phyloP scores from a whole-genome alignment of 805 yeast species.

The Zygoascus biomembranicola region DNA sequence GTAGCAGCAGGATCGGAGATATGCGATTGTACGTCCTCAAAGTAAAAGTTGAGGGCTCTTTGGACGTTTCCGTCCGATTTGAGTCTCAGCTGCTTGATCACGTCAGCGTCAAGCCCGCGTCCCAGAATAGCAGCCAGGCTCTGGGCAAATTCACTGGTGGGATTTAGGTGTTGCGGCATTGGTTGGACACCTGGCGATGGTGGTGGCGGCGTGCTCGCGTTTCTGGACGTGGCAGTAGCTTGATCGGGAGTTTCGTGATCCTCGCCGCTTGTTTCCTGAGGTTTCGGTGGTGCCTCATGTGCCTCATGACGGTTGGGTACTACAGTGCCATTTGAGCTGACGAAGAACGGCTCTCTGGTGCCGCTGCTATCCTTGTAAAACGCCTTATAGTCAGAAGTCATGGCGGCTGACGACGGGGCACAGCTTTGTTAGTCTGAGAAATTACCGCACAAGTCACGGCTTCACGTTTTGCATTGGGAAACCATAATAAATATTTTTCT shows the following conservation, averaged over 20 bases:
- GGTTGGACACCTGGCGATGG: too few relatives aligned
- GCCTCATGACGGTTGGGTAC: not conserved
- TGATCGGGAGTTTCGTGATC: too few relatives aligned
- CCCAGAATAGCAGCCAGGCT: slow-evolving; percentile 25
- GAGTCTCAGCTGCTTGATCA: slow-evolving; percentile 13
- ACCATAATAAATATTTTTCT: too few relatives aligned
- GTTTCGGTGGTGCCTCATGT: too few relatives aligned
- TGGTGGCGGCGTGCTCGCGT: too few relatives aligned
- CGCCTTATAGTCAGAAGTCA: not conserved
- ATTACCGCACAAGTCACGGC: too few relatives aligned
- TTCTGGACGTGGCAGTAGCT: too few relatives aligned
- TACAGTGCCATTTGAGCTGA: not conserved
- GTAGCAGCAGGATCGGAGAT: not conserved
- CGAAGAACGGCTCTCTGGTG: not conserved
- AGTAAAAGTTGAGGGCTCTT: slow-evolving; percentile 22
- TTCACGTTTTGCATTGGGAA: too few relatives aligned
- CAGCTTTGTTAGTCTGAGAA: too few relatives aligned
- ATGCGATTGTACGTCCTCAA: slow-evolving; percentile 13
- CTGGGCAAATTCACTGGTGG: slow-evolving; percentile 8
- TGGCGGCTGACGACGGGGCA: too few relatives aligned
- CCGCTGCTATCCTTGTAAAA: not conserved
- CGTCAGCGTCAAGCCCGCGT: slow-evolving; percentile 9
- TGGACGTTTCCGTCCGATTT: slow-evolving; percentile 20
- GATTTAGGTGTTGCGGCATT: too few relatives aligned
- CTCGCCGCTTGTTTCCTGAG: too few relatives aligned